phyloP scores from a whole-genome alignment of 2,329 filamentous ascomycete genomes.

The Malbranchea cinnamomea region DNA sequence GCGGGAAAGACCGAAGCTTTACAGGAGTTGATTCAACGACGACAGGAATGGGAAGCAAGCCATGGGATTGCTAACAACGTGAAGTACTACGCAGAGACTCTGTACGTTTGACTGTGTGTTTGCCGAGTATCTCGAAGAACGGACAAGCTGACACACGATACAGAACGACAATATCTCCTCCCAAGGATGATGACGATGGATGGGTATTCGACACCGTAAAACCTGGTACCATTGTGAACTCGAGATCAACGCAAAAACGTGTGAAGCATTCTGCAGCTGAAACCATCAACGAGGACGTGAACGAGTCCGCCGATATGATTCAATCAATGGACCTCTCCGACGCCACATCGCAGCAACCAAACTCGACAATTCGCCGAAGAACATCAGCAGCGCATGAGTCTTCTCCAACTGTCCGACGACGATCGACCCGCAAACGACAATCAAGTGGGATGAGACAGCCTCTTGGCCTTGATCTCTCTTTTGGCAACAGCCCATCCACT shows the following conservation, averaged over 20 bases:
- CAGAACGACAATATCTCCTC: slow-evolving; percentile 45
- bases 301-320: slow-evolving; percentile 25
- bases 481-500: slow-evolving; percentile 84
- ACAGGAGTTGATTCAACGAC: slow-evolving; percentile 69
- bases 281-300: slow-evolving; percentile 19
- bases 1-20: slow-evolving; percentile 80
- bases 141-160: too few relatives aligned
- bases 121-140: neutral
- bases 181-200: slow-evolving; percentile 58
- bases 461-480: slow-evolving; percentile 77
- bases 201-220: slow-evolving; percentile 96
- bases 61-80: slow-evolving; percentile 54
- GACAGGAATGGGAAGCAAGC: slow-evolving; percentile 66
- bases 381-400: slow-evolving; percentile 33
- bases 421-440: slow-evolving; percentile 26
- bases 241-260: slow-evolving; percentile 36
- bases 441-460: slow-evolving; percentile 53
- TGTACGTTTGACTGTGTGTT: slow-evolving; percentile 34
- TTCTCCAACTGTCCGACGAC: slow-evolving; percentile 28
- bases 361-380: slow-evolving; percentile 35
- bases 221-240: slow-evolving; percentile 44
- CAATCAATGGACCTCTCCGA: slow-evolving; percentile 24
- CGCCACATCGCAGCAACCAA: slow-evolving; percentile 35
- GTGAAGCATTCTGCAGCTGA: slow-evolving; percentile 29
- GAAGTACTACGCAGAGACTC: slow-evolving; percentile 86